Evolutionary conservation across 345 rosid genomes (phyloP), one percentile per base, ranked within the genome.

Genomic region (Aquilaria yunnanensis): DNA sequence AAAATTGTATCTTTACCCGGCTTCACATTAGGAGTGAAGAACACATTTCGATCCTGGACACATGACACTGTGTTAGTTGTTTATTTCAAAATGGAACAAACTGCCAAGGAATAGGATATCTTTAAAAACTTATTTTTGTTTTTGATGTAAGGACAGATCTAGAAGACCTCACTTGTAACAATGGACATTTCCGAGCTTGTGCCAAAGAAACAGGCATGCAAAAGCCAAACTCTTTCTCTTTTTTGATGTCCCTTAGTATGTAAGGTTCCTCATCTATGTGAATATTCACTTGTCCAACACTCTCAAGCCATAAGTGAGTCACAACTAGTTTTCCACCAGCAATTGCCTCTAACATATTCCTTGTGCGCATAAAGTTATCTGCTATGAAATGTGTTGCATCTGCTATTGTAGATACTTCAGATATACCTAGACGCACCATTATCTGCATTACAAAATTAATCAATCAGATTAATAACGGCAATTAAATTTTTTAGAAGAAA

Each of bases 341-440:
- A 60, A 90, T 84, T 60, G 97, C 96, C 79, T 85, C 96, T 61
- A 90, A 65, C 92, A 85, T 90, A 68, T 90, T 87, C 80, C 96
- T 76, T 56, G 97, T 90, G 63, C 96, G 97, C 61, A 81, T 85
- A 60, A 87, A 90, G 65, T 62, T 70, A 75, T 90, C 90, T 3
- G 96, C 74, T 72, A 90, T 50, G 54, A 90, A 90, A 66, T 90
- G 96, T 47, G 97, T 87, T 41, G 96, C 97, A 67, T 84, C 83
- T 47, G 62, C 57, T 76, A 93, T 83, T 54, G 94, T 75, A 52
- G 83, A 67, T 41, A 77, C 97, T 72, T 71, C 78, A 3, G 80
- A 69, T 66, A 83, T 79, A 62, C 87, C 80, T 63, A 93, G 77
- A 62, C 81, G 90, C 4, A 77, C 86, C 77, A 78, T 71, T 61